Evolutionary conservation across 2,329 filamentous ascomycete genomes (phyloP), one percentile per base, ranked within the genome.

Genomic region (Calonectria pauciramosa): DNA sequence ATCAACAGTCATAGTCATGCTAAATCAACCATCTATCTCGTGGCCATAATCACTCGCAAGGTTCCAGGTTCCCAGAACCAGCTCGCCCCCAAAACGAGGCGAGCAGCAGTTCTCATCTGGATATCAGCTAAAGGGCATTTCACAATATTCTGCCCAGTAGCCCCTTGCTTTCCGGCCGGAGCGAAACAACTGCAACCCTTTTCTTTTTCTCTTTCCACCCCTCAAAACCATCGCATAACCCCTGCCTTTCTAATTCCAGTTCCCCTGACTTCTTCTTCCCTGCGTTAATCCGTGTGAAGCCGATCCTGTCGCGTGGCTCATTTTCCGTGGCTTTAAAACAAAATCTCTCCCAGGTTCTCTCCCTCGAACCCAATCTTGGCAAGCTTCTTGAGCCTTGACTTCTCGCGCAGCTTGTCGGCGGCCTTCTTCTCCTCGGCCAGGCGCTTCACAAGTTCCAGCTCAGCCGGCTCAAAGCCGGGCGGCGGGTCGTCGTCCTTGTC

Each of bases 401-500:
- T 97, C 78, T 98, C 95, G 81, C 88, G 92, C 71, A 86, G 88
- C 88, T 94, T 96, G 79, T 95, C 93, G 70, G 90, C 88, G 6
- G 86, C 87, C 77, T 94, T 94, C 83, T 93, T 92, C 82, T 94
- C 90, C 85, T 95, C 94, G 77, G 94, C 94, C 56, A 97, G 85
- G 75, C 90, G 91, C 78, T 93, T 92, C 47, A 98, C 95, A 76
- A 93, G 87, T 60, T 93, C 91, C 63, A 92, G 88, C 1, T 95
- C 90, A 2, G 92, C 95, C 77, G 84, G 82, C 80, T 91, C 87
- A 77, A 94, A 95, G 38, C 93, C 92, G 1, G 95, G 95, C 18
- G 95, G 90, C 23, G 95, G 89, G 73, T 97, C 93, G 84, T 99
- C 97, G 85, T 99, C 97, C 82, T 94, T 95, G 88, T 99, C 97